Percentiles rank a stretch among this genome's conserved stretches.
Evolutionary conservation across 2,329 filamentous ascomycete species (phyloP).

Genomic region (Aspergillus flavus): DNA sequence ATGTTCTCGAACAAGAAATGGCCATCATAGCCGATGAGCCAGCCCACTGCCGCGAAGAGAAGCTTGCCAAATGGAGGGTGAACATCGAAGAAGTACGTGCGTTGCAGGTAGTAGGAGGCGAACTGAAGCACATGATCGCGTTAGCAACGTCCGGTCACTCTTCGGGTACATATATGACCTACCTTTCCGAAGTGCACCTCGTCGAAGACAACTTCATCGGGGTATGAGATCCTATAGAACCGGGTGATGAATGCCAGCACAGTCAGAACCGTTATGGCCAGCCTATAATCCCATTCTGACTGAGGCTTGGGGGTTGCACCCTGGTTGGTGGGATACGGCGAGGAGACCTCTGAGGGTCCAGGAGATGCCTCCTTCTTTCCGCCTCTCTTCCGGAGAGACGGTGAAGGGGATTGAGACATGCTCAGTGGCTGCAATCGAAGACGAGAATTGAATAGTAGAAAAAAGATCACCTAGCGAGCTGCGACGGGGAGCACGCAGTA

Average conservation of each 20-base stretch:
- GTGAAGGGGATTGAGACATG: conserved; percentile 38
- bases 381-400: conserved; percentile 47
- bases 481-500: conserved; percentile 1
- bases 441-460: conserved; percentile 7
- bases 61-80: conserved; percentile 98
- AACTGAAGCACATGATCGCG: conserved; percentile 38
- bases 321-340: conserved; percentile 19
- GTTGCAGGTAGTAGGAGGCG: conserved; percentile 79
- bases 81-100: conserved; percentile 99
- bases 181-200: conserved; percentile 99
- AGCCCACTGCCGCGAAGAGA: conserved; percentile 93
- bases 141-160: conserved; percentile 21
- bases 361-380: conserved; percentile 40
- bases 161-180: conserved; percentile 32
- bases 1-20: conserved; percentile 99
- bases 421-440: conserved; percentile 15
- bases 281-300: conserved; percentile 81
- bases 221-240: conserved; percentile 95
- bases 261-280: conserved; percentile 77
- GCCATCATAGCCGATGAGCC: conserved; percentile 96
- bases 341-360: conserved; percentile 26
- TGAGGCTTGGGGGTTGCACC: conserved; percentile 23
- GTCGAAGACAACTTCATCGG: conserved; percentile 96
- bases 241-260: conserved; percentile 83
- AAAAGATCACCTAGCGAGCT: conserved; percentile 18